Evolutionary conservation across 31 red algal genomes (phyloP).

Genomic region (Endocladia muricata): DNA sequence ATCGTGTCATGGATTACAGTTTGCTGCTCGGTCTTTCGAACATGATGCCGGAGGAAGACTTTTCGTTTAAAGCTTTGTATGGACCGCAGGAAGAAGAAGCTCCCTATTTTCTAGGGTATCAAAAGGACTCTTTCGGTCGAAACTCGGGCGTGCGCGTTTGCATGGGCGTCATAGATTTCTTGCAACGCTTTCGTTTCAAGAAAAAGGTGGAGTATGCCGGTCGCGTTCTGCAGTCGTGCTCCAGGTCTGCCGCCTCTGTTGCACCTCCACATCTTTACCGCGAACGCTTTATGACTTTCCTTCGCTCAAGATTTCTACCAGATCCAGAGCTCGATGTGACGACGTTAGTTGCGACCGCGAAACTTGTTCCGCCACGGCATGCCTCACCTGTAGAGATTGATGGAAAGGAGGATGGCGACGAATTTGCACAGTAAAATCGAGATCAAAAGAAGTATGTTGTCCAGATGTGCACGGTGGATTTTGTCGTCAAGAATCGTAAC

Average conservation of each 20-base stretch:
- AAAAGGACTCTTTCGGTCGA: conserved; percentile 54
- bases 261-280: conserved; percentile 62
- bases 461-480: no score
- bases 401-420: no score
- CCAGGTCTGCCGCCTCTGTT: conserved; percentile 43
- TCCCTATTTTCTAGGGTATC: conserved; percentile 53
- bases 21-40: conserved; percentile 81
- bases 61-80: conserved; percentile 42
- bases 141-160: conserved; percentile 66
- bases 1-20: conserved; percentile 93
- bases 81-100: conserved; percentile 52
- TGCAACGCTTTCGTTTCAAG: conserved; percentile 73
- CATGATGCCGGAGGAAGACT: conserved; percentile 60
- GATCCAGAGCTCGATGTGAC: conserved; percentile 57
- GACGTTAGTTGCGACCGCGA: conserved; percentile 26
- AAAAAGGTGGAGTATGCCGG: conserved; percentile 77
- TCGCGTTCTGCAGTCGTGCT: conserved; percentile 54
- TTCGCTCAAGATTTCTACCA: conserved; percentile 52
- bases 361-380: no score
- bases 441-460: no score
- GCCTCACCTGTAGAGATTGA: no score
- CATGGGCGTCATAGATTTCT: conserved; percentile 93
- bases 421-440: no score
- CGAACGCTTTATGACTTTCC: conserved; percentile 61
- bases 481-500: no score